A percentile compares a stretch with the other conserved stretches of the same genome.
phyloP scores from a whole-genome alignment of 495 filamentous ascomycete genomes.

The Penicillium diatomitis region DNA sequence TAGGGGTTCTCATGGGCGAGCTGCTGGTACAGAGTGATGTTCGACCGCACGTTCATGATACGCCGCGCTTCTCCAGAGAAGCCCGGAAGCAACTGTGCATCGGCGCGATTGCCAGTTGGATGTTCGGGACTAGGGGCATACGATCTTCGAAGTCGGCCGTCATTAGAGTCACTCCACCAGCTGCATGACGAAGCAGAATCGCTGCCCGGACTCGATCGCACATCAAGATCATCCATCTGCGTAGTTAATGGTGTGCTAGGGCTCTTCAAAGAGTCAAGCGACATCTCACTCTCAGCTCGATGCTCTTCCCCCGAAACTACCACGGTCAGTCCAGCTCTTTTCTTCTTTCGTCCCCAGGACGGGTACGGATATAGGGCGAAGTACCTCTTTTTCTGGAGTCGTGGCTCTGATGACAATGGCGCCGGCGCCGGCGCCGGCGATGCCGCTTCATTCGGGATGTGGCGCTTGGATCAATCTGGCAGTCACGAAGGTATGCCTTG shows the following conservation, averaged over 20 bases:
- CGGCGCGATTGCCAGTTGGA: background rate
- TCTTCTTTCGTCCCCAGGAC: background rate
- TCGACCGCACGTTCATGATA: too few relatives aligned
- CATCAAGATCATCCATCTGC: background rate
- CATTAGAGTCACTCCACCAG: background rate
- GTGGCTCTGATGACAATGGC: background rate
- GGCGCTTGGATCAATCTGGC: background rate
- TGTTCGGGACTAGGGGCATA: background rate
- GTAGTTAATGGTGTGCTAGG: background rate
- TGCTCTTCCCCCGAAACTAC: background rate
- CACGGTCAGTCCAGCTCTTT: background rate
- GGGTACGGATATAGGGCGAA: background rate
- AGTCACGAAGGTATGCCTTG: slow-evolving; percentile 5
- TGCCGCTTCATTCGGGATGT: background rate
- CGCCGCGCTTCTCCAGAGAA: too few relatives aligned
- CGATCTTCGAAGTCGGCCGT: background rate
- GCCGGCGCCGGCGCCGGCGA: background rate
- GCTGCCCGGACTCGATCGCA: background rate
- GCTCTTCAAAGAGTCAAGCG: too few relatives aligned
- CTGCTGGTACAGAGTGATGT: background rate
- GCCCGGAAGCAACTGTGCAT: too few relatives aligned
- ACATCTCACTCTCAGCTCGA: background rate
- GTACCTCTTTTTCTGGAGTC: background rate
- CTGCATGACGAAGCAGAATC: background rate
- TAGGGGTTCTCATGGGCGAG: background rate